A percentile compares a stretch with the other conserved stretches of the same genome.
These are phyloP conservation scores for Rhodamnia rubescens DNA, from an alignment of 345 rosid species.

Conservation along the genomic window DNA sequence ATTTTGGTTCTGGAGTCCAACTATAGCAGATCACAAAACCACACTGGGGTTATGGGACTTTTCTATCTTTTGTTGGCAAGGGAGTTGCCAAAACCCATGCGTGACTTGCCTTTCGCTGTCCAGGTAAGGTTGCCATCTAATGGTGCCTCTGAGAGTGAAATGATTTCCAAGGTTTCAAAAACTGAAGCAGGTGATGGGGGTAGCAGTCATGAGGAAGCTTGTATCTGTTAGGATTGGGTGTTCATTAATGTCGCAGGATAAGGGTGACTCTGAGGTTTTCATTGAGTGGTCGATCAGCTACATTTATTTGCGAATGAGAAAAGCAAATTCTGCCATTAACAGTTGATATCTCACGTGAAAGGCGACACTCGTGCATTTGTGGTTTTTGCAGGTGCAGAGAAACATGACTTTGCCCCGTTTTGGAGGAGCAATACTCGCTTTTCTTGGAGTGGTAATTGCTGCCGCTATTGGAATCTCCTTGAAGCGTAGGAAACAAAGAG, in stretches of 20 bases:
- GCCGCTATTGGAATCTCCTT: background rate
- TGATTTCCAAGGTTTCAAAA: background rate
- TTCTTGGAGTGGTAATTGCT: background rate
- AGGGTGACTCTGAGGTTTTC: background rate
- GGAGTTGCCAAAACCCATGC: conserved; percentile 21
- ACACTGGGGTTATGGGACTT: conserved; percentile 85
- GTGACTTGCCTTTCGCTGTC: background rate
- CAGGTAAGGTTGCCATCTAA: background rate
- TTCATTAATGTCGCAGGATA: background rate
- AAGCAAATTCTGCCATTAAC: background rate
- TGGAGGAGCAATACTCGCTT: background rate
- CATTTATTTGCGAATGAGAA: background rate
- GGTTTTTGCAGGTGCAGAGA: background rate
- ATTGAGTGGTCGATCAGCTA: background rate
- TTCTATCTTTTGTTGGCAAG: conserved; percentile 63
- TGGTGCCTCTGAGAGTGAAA: background rate
- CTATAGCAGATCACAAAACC: conserved; percentile 37
- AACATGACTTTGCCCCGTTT: background rate
- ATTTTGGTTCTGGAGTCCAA: conserved; percentile 52
- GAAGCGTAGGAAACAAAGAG: background rate
- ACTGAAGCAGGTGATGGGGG: background rate
- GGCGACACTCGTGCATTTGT: background rate
- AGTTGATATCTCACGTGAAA: background rate
- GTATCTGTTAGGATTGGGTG: background rate
- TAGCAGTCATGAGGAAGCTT: background rate